phyloP scores from a whole-genome alignment of 768 basidiomycete species.

The Russula lepida region DNA sequence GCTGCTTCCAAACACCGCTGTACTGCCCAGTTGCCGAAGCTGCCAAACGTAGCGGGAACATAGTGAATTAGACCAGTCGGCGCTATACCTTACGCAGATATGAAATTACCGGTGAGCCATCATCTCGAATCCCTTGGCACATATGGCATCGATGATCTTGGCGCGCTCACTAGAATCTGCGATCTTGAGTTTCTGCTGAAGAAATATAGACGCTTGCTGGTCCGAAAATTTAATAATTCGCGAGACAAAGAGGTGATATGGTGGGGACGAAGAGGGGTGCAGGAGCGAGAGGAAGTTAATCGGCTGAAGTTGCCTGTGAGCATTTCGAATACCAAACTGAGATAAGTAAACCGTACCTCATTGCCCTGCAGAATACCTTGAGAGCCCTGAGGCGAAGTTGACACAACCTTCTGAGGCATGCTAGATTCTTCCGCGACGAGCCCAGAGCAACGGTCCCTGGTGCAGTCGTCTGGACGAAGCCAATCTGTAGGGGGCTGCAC shows the following conservation, averaged over 20 bases:
- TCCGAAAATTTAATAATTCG: conserved; percentile 87
- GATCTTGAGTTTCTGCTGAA: conserved; percentile 86
- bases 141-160: conserved; percentile 84
- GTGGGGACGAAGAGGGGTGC: conserved; percentile 78
- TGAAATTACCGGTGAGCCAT: conserved; percentile 73
- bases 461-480: conserved; percentile 33
- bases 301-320: conserved; percentile 40
- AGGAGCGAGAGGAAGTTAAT: conserved; percentile 84
- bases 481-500: conserved; percentile 33
- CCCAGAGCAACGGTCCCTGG: conserved; percentile 24
- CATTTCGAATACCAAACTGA: neutral
- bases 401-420: conserved; percentile 11
- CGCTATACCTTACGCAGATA: neutral
- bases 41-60: conserved; percentile 25
- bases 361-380: conserved; percentile 29
- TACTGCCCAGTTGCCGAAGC: conserved; percentile 91
- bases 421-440: conserved; percentile 22
- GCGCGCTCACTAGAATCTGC: conserved; percentile 68
- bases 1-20: conserved; percentile 81
- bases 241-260: conserved; percentile 71
- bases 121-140: conserved; percentile 80
- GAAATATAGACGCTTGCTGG: conserved; percentile 84
- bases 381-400: conserved; percentile 14
- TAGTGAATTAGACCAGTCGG: neutral
- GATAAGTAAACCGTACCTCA: conserved; percentile 47